Evolutionary conservation across 108 stramenopile species (phyloP).

Genomic region (Conticribra weissflogii): DNA sequence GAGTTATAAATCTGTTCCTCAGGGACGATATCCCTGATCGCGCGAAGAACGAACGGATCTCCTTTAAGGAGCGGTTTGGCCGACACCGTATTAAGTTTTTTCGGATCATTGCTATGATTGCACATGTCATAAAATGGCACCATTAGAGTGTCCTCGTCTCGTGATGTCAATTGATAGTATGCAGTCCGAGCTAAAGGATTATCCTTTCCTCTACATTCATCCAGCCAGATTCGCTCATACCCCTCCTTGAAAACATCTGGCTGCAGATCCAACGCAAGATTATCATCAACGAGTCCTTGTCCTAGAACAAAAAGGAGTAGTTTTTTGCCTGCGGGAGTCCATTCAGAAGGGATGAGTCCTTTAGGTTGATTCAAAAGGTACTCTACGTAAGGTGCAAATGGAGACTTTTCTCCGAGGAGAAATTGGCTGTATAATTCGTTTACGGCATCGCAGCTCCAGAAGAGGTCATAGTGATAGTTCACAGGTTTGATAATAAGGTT

Average conservation of each 20-base stretch:
- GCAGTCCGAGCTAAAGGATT: slow-evolving; percentile 39
- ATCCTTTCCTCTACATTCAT: slow-evolving; percentile 41
- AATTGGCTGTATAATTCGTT: slow-evolving; percentile 40
- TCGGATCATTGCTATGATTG: slow-evolving; percentile 50
- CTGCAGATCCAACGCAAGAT: slow-evolving; percentile 17
- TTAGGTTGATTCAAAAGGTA: slow-evolving; percentile 61
- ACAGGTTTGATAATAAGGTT: slow-evolving; percentile 43
- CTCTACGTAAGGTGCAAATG: slow-evolving; percentile 69
- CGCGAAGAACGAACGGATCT: slow-evolving; percentile 25
- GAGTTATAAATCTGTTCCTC: slow-evolving; percentile 48
- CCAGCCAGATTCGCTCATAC: slow-evolving; percentile 36
- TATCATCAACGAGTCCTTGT: slow-evolving; percentile 7
- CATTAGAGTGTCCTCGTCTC: slow-evolving; percentile 50
- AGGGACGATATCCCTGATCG: slow-evolving; percentile 28
- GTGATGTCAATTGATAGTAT: slow-evolving; percentile 47
- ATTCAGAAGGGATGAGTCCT: slow-evolving; percentile 54
- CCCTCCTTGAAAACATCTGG: slow-evolving; percentile 15
- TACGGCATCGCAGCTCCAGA: slow-evolving; percentile 31
- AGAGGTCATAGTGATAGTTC: slow-evolving; percentile 12
- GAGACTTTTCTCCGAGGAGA: slow-evolving; percentile 53
- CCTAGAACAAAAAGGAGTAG: slow-evolving; percentile 42
- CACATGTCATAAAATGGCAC: slow-evolving; percentile 51
- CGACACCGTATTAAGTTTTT: slow-evolving; percentile 40
- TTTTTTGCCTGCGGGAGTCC: slow-evolving; percentile 46
- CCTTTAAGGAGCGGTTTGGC: slow-evolving; percentile 16